These are phyloP conservation scores for Juncus effusus DNA, from an alignment of 176 grass and related monocot species.

Conservation along the genomic window DNA sequence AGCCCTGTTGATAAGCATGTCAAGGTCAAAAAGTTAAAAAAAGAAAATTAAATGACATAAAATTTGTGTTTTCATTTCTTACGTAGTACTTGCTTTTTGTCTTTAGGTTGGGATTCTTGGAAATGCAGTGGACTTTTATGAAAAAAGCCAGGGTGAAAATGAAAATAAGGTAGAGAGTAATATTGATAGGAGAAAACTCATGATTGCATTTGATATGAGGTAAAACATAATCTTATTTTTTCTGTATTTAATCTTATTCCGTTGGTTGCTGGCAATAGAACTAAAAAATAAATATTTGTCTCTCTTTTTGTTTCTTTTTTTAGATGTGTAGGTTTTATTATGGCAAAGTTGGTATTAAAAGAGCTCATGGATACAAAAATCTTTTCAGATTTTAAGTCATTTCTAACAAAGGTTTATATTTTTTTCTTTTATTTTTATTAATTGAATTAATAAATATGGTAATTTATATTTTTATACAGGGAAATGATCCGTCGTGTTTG, in stretches of 20 bases:
- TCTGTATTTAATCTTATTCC: not conserved
- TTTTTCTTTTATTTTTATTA: conserved; percentile 24
- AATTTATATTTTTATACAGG: conserved; percentile 35
- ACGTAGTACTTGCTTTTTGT: conserved; percentile 11
- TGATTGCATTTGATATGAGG: conserved; percentile 99
- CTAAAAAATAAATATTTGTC: conserved; percentile 9
- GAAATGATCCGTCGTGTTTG: conserved; percentile 89
- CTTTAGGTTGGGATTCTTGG: conserved; percentile 85
- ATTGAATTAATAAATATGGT: conserved; percentile 3
- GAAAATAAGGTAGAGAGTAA: conserved; percentile 38
- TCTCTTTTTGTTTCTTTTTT: conserved; percentile 21
- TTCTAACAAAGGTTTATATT: conserved; percentile 79
- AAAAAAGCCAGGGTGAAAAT: conserved; percentile 40
- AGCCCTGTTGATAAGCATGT: conserved; percentile 96
- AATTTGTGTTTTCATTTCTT: not conserved
- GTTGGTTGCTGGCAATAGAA: too few species aligned
- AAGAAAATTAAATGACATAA: not conserved
- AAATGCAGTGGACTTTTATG: conserved; percentile 84
- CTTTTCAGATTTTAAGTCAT: conserved; percentile 86
- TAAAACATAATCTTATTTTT: conserved; percentile 29
- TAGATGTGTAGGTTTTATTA: conserved; percentile 94
- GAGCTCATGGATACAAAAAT: conserved; percentile 82
- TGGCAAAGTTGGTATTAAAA: conserved; percentile 80
- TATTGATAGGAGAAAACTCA: conserved; percentile 65
- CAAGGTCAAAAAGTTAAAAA: conserved; percentile 42